Base-by-base conservation (phyloP, 2,329 filamentous ascomycete genomes). In the Pseudogymnoascus destructans region DNA sequence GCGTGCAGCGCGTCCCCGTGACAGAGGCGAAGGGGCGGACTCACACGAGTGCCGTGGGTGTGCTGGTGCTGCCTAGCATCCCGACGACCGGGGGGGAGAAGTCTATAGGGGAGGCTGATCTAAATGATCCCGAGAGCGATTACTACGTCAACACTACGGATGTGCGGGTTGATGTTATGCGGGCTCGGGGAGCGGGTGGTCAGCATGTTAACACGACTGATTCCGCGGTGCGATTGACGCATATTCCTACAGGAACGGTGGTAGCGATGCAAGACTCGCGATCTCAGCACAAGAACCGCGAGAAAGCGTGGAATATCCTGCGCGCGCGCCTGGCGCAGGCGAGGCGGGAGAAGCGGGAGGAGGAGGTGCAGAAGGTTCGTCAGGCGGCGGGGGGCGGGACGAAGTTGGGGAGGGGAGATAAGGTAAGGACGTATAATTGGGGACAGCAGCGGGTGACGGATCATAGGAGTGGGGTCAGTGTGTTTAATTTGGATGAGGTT, bases 181-280 rank as follows among this genome's bases (percentile, higher is more conserved):
- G 91, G 13, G 90, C 93, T 0, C 78, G 89, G 49, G 93, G 93
- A 60, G 92, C 93, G 0, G 93, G 93, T 30, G 93, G 93, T 0
- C 93, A 98, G 74, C 93, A 98, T 72, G 93, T 98, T 69, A 98
- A 98, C 74, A 96, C 92, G 71, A 98, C 93, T 0, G 93, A 98
- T 74, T 95, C 89, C 27, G 93, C 93, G 3, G 88, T 98, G 61
- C 85, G 93, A 8, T 77, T 98, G 66, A 97, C 91, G 1, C 93
- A 98, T 74, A 72, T 86, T 5, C 93, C 93, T 1, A 95, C 90
- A 0, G 87, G 87, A 46, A 93, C 84, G 0, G 82, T 88, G 1
- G 91, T 97, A 11, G 85, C 85, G 10, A 95, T 97, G 79, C 93
- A 98, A 71, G 93, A 98, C 70, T 85, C 84, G 57, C 81, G 93